These are phyloP conservation scores for Agrocybe praecox DNA, from an alignment of 768 basidiomycete species.

Conservation along the genomic window DNA sequence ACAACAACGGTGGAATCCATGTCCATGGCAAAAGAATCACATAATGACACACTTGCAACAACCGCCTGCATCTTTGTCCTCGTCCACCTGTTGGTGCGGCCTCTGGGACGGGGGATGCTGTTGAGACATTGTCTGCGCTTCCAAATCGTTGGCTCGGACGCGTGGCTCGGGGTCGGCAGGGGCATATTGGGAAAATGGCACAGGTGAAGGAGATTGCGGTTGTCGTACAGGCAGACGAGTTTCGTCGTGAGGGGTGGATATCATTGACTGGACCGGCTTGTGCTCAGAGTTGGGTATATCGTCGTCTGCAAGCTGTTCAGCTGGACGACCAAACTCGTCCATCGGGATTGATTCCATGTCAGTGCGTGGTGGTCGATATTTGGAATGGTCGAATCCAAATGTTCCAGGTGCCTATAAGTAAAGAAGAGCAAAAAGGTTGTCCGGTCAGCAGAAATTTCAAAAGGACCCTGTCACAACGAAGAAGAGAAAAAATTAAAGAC, in stretches of 20 bases:
- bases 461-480: conserved; percentile 3
- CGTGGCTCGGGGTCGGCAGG: conserved; percentile 18
- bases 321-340: conserved; percentile 65
- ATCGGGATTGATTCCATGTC: conserved; percentile 53
- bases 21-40: conserved; percentile 48
- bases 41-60: conserved; percentile 88
- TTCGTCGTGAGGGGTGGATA: conserved; percentile 27
- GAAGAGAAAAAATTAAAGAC: neutral
- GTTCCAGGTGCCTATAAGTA: conserved; percentile 72
- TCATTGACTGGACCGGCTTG: conserved; percentile 14
- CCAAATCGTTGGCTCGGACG: neutral
- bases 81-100: conserved; percentile 32
- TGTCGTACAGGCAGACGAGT: conserved; percentile 29
- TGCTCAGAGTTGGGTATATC: conserved; percentile 23
- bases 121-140: conserved; percentile 27
- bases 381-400: conserved; percentile 76
- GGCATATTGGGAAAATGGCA: conserved; percentile 68
- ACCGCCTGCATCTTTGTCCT: conserved; percentile 55
- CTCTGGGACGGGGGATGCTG: conserved; percentile 22
- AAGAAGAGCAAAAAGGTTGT: neutral
- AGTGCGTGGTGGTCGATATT: conserved; percentile 55
- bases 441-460: neutral
- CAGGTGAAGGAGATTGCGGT: conserved; percentile 52
- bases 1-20: too few relatives aligned
- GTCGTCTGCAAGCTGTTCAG: conserved; percentile 16